Evolutionary conservation across 2,329 filamentous ascomycete species (phyloP), one percentile per base, ranked within the genome.

Genomic region (Didymosphaeria variabile): DNA sequence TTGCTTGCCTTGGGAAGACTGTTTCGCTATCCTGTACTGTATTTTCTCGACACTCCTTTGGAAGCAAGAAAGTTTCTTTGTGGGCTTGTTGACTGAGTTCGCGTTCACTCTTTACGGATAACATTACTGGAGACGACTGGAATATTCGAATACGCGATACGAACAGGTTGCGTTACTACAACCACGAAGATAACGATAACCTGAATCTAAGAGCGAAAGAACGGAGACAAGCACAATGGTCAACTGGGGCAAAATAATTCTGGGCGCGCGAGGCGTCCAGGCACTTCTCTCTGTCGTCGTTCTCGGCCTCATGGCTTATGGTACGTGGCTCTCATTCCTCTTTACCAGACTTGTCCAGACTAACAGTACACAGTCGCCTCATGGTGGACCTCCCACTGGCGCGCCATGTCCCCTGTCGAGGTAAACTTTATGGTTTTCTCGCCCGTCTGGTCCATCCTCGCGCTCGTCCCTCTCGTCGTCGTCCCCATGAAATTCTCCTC

Each of bases 391-490:
- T 68, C 73, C 52, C 83, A 86, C 69, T 90, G 85, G 69, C 79
- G 79, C 74, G 74, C 82, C 73, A 69, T 75, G 55, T 82, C 80
- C 38, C 88, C 90, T 8, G 82, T 85, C 12, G 80, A 84, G 38
- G 82, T 91, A 75, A 88, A 89, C 79, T 97, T 95, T 81, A 85
- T 94, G 79, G 83, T 97, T 79, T 97, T 97, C 85, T 85, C 84
- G 74, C 83, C 88, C 44, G 82, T 93, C 68, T 96, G 92, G 91
- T 91, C 92, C 1, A 42, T 79, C 36, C 84, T 95, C 64, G 81
- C 82, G 1, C 83, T 94, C 36, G 77, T 86, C 57, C 94, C 93
- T 77, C 85, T 96, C 62, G 83, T 88, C 69, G 64, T 94, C 53
- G 83, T 88, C 2, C 91, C 91, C 0, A 80, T 86, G 46, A 89